phyloP scores from a whole-genome alignment of 305 asterid genomes.

The Fraxinus baroniana region DNA sequence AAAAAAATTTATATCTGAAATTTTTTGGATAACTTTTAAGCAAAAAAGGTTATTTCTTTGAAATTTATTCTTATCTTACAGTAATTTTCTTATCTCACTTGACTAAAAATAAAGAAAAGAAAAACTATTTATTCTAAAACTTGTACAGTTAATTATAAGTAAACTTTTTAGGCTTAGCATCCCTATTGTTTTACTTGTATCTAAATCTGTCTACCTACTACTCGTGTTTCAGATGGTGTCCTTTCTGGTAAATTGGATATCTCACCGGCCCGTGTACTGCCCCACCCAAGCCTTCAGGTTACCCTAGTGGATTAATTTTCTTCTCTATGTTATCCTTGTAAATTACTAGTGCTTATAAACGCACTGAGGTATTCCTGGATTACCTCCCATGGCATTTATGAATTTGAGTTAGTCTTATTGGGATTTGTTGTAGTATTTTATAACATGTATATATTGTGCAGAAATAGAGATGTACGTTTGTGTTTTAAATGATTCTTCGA shows the following conservation, averaged over 20 bases:
- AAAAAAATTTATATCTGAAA: neutral
- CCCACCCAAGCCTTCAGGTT: neutral
- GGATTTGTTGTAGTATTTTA: neutral
- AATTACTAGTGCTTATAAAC: neutral
- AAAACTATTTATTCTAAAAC: neutral
- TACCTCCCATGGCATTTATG: neutral
- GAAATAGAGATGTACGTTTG: neutral
- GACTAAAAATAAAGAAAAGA: no score
- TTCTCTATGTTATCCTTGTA: neutral
- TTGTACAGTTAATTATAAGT: neutral
- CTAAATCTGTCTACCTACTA: conserved; percentile 16
- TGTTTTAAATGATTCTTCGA: neutral
- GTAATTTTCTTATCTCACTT: neutral
- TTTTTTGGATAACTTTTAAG: neutral
- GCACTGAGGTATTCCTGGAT: neutral
- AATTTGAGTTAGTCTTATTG: neutral
- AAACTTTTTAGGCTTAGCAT: neutral
- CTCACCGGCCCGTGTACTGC: neutral
- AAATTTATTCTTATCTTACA: neutral
- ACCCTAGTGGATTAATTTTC: neutral
- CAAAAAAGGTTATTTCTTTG: neutral
- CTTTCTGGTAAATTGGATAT: conserved; percentile 72
- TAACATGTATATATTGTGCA: neutral
- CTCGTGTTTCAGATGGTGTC: conserved; percentile 88
- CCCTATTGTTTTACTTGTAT: neutral